Conservation (phyloP, 495 filamentous ascomycete species). For the Penicillium argentinense region DNA sequence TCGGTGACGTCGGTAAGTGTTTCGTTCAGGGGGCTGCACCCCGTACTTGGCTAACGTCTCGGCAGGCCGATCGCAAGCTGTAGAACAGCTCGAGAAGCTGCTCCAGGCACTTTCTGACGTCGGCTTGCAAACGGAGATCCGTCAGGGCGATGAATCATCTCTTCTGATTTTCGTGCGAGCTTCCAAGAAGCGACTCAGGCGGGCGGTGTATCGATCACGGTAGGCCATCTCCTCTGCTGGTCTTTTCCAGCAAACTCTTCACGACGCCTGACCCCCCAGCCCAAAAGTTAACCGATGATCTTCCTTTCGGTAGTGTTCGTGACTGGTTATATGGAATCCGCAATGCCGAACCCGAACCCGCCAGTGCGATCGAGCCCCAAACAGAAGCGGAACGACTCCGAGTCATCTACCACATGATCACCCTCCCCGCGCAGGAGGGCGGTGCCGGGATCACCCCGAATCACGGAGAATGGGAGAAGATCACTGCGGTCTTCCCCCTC, state of each 20-base stretch:
- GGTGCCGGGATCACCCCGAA: conserved; percentile 88
- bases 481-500: conserved; percentile 81
- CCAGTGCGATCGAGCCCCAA: conserved; percentile 68
- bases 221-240: conserved; percentile 28
- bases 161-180: conserved; percentile 83
- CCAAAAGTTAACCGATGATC: too few species aligned
- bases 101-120: conserved; percentile 67
- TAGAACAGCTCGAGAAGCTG: conserved; percentile 71
- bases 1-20: conserved; percentile 60
- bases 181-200: conserved; percentile 36
- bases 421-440: conserved; percentile 73
- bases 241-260: too few species aligned
- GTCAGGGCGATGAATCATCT: conserved; percentile 73
- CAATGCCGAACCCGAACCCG: conserved; percentile 65
- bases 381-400: conserved; percentile 87
- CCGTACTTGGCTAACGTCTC: background rate
- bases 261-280: too few species aligned
- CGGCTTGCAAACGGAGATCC: conserved; percentile 81
- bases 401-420: conserved; percentile 83
- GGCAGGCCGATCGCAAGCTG: conserved; percentile 65
- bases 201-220: conserved; percentile 68
- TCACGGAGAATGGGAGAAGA: conserved; percentile 79
- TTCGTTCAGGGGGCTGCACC: background rate
- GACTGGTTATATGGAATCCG: conserved; percentile 96
- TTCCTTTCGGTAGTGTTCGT: too few species aligned